These are phyloP conservation scores for Cordia subcordata DNA, from an alignment of 257 asterid species.

Conservation along the genomic window DNA sequence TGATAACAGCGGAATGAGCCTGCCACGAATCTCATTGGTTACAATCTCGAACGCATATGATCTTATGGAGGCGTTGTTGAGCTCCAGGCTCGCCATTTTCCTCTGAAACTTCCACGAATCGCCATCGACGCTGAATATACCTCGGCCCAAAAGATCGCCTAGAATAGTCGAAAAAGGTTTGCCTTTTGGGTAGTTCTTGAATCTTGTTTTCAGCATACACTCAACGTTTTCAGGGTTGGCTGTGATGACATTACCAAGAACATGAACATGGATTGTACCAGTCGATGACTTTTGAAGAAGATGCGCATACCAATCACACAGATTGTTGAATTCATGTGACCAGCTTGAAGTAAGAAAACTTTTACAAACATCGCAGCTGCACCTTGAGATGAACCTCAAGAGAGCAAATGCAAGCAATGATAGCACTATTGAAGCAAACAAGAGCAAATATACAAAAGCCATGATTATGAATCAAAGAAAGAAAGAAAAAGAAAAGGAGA, in stretches of 20 bases:
- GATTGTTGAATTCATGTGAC: conserved; percentile 39
- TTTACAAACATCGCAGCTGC: conserved; percentile 50
- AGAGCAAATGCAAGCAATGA: conserved; percentile 8
- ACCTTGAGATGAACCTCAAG: conserved; percentile 8
- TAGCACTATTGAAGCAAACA: conserved; percentile 3
- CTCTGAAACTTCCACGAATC: conserved; percentile 57
- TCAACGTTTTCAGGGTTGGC: conserved; percentile 49
- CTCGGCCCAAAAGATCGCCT: conserved; percentile 55
- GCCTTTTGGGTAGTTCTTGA: conserved; percentile 55
- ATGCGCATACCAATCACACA: conserved; percentile 65
- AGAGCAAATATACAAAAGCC: background rate
- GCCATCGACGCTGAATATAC: conserved; percentile 69
- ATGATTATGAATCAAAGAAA: too few species aligned
- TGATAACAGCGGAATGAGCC: conserved; percentile 46
- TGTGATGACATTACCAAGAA: conserved; percentile 48
- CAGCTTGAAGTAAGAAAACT: conserved; percentile 38
- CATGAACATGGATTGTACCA: conserved; percentile 57
- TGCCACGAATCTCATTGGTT: conserved; percentile 27
- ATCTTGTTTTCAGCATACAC: conserved; percentile 49
- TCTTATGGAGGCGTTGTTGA: conserved; percentile 43
- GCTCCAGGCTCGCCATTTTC: conserved; percentile 50
- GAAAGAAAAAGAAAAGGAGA: too few species aligned
- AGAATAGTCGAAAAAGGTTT: conserved; percentile 37
- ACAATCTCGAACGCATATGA: conserved; percentile 45
- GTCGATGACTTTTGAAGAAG: conserved; percentile 43